These are phyloP conservation scores for Cicer yamashitae DNA, from an alignment of 306 rosid species.

Conservation along the genomic window DNA sequence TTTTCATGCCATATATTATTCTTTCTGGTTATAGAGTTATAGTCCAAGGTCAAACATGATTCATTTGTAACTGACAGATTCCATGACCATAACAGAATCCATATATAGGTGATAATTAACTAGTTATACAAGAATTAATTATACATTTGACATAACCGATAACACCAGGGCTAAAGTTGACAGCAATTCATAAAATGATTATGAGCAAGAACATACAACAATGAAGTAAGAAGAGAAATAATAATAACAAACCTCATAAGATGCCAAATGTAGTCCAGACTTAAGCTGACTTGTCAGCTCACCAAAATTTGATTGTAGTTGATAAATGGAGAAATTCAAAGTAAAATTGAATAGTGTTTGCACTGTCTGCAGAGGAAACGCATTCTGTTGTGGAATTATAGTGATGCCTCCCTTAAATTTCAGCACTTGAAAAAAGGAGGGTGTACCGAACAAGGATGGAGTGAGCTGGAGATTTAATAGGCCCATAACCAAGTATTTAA, in stretches of 20 bases:
- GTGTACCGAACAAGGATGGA: slow-evolving; percentile 65
- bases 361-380: slow-evolving; percentile 75
- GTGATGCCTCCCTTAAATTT: slow-evolving; percentile 87
- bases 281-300: slow-evolving; percentile 74
- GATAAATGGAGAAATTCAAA: slow-evolving; percentile 74
- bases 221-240: slow-evolving; percentile 26
- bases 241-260: slow-evolving; percentile 68
- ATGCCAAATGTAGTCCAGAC: slow-evolving; percentile 69
- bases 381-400: slow-evolving; percentile 69
- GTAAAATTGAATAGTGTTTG: slow-evolving; percentile 75
- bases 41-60: slow-evolving; percentile 12
- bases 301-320: slow-evolving; percentile 62
- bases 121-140: neutral
- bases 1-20: slow-evolving; percentile 18
- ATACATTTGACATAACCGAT: too few species aligned
- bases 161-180: slow-evolving; percentile 4
- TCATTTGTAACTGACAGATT: neutral
- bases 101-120: neutral
- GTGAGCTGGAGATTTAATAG: slow-evolving; percentile 59
- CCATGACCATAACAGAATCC: slow-evolving; percentile 16
- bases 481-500: slow-evolving; percentile 52
- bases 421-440: slow-evolving; percentile 72
- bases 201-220: neutral
- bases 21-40: neutral
- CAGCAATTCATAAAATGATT: neutral